Evolutionary conservation across 371 early-diverging fungal species (phyloP), one percentile per base, ranked within the genome.

Genomic region (Blakeslea trispora): DNA sequence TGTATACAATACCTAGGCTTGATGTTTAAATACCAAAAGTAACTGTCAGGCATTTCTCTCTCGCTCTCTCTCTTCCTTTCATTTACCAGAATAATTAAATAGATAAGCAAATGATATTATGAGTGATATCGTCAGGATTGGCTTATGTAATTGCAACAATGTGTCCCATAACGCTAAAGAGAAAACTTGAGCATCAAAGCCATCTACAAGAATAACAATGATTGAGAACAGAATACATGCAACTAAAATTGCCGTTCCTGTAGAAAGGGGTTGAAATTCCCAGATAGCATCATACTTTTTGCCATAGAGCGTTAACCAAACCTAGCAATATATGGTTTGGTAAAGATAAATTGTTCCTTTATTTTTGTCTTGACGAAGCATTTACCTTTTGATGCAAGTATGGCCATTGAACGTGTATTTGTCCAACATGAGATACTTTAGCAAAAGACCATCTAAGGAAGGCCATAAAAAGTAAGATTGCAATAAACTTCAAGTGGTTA

Each of bases 81-180:
- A 23, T 1, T 24, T 59, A 58, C 68, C 65, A 31, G 70, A 75
- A 46, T 71, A 78, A 49, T 73, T 75, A 47, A 68, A 73, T 9
- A 75, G 53, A 50, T 78, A 78, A 9, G 79, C 75, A 55, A 78
- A 69, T 1, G 68, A 73, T 63, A 78, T 72, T 24, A 78, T 75
- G 24, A 71, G 68, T 0, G 71, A 70, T 0, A 73, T 74, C 0
- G 79, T 78, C 1, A 78, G 39, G 18, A 71, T 50, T 13, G 75
- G 68, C 21, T 54, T 71, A 18, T 73, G 58, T 0, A 78, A 57
- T 45, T 78, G 79, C 18, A 62, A 46, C 3, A 55, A 31, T 9
- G 72, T 73, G 53, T 71, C 66, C 9, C 14, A 14, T 32, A 69
- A 19, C 18, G 72, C 51, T 5, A 50, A 40, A 22, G 35, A 40